Conservation (phyloP, 1,284 basidiomycete genomes). For the Cystobasidium sp. region DNA sequence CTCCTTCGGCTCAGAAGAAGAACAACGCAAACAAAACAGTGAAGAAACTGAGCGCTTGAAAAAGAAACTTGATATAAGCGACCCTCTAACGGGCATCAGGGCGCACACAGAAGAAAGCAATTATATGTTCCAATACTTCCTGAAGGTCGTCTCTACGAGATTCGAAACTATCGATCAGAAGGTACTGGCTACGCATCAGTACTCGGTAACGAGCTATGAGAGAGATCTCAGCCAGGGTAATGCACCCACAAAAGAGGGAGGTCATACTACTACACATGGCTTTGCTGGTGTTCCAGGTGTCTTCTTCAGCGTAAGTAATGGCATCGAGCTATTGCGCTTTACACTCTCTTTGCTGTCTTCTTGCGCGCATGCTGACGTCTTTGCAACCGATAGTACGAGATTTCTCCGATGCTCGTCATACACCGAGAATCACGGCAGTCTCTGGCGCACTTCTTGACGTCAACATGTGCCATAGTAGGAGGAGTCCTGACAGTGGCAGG, state of each 20-base stretch:
- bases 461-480: slow-evolving; percentile 97
- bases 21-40: slow-evolving; percentile 43
- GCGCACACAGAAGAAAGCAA: slow-evolving; percentile 67
- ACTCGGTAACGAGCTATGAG: slow-evolving; percentile 94
- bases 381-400: slow-evolving; percentile 69
- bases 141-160: slow-evolving; percentile 93
- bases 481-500: slow-evolving; percentile 94
- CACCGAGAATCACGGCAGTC: slow-evolving; percentile 89
- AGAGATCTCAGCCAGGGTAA: slow-evolving; percentile 65
- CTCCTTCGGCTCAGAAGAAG: slow-evolving; percentile 60
- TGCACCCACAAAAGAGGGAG: slow-evolving; percentile 49
- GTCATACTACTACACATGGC: slow-evolving; percentile 72
- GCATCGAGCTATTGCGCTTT: background rate
- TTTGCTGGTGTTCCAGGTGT: slow-evolving; percentile 66
- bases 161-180: slow-evolving; percentile 80
- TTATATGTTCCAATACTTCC: slow-evolving; percentile 69
- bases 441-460: slow-evolving; percentile 95
- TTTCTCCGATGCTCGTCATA: slow-evolving; percentile 92
- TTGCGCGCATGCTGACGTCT: slow-evolving; percentile 15
- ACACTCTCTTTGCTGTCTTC: background rate
- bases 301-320: slow-evolving; percentile 71
- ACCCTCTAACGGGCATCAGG: slow-evolving; percentile 77
- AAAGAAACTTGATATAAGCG: slow-evolving; percentile 73
- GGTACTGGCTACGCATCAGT: slow-evolving; percentile 59
- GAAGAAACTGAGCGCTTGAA: slow-evolving; percentile 62